These are phyloP conservation scores for Hericium alpestre DNA, from an alignment of 768 basidiomycete species.

Conservation along the genomic window DNA sequence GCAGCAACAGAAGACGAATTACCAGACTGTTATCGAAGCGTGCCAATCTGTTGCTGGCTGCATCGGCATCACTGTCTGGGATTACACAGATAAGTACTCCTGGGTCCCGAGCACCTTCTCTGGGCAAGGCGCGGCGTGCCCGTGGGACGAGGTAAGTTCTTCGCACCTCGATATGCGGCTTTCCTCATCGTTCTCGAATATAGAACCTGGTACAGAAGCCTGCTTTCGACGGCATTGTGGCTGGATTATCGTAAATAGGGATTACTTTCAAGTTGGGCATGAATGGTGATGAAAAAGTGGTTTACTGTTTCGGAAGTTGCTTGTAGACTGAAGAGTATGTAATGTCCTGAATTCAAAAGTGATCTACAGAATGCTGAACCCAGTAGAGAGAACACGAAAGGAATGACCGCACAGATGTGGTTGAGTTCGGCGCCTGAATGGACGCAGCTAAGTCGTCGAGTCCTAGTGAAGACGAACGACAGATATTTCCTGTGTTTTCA, in stretches of 20 bases:
- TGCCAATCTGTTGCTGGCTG: constrained; percentile 33
- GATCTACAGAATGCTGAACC: too few species aligned
- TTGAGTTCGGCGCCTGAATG: too few species aligned
- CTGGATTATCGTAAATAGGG: constrained; percentile 12
- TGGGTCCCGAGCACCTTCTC: constrained; percentile 25
- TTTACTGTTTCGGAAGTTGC: not conserved
- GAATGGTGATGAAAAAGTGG: not conserved
- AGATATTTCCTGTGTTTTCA: too few species aligned
- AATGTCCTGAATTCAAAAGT: not conserved
- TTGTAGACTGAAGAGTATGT: not conserved
- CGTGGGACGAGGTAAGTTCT: constrained; percentile 20
- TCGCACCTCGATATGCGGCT: too few species aligned
- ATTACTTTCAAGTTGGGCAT: not conserved
- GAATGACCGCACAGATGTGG: too few species aligned
- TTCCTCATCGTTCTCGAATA: not conserved
- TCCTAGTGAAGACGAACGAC: too few species aligned
- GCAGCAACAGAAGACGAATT: constrained; percentile 48
- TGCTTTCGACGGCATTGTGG: constrained; percentile 36
- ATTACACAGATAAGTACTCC: constrained; percentile 31
- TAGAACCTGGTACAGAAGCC: constrained; percentile 29
- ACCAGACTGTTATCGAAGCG: constrained; percentile 42
- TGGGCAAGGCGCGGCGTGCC: constrained; percentile 24
- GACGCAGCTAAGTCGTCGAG: too few species aligned
- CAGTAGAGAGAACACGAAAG: too few species aligned
- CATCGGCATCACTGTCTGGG: constrained; percentile 32